Conservation (phyloP, 2,329 filamentous ascomycete genomes). For the Colletotrichum sp. region DNA sequence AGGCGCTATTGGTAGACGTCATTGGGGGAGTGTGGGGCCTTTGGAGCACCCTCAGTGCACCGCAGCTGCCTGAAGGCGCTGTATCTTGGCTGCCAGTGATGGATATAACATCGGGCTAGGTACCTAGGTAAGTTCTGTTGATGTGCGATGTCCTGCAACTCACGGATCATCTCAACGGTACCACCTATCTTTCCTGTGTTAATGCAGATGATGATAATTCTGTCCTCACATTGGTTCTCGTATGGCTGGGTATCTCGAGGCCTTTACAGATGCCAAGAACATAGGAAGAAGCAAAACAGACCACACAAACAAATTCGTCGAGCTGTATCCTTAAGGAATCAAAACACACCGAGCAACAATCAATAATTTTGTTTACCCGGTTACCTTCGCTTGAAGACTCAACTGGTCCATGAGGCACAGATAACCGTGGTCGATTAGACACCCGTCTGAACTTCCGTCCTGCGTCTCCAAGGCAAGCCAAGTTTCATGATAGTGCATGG, state of each 20-base stretch:
- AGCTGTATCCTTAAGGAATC: too few relatives aligned
- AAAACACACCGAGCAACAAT: too few relatives aligned
- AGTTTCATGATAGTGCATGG: not conserved
- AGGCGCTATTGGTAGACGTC: conserved; percentile 12
- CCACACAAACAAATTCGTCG: too few relatives aligned
- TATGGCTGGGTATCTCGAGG: too few relatives aligned
- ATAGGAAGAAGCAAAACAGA: too few relatives aligned
- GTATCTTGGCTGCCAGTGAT: not conserved
- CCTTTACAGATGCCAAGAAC: too few relatives aligned
- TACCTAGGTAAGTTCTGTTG: not conserved
- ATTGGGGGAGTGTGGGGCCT: not conserved
- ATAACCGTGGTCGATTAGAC: not conserved
- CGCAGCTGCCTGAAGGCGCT: not conserved
- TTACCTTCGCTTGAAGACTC: not conserved
- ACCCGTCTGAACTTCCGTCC: not conserved
- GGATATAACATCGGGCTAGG: not conserved
- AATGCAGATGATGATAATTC: too few relatives aligned
- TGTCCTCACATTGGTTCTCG: too few relatives aligned
- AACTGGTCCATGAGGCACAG: not conserved
- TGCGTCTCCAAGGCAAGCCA: not conserved
- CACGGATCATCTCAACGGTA: not conserved
- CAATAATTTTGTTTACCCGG: too few relatives aligned
- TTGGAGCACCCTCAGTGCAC: not conserved
- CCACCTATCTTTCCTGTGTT: not conserved
- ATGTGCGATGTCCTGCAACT: not conserved